These are phyloP conservation scores for Ophiocordyceps robertsii DNA, from an alignment of 2,329 filamentous ascomycete genomes.

Conservation along the genomic window DNA sequence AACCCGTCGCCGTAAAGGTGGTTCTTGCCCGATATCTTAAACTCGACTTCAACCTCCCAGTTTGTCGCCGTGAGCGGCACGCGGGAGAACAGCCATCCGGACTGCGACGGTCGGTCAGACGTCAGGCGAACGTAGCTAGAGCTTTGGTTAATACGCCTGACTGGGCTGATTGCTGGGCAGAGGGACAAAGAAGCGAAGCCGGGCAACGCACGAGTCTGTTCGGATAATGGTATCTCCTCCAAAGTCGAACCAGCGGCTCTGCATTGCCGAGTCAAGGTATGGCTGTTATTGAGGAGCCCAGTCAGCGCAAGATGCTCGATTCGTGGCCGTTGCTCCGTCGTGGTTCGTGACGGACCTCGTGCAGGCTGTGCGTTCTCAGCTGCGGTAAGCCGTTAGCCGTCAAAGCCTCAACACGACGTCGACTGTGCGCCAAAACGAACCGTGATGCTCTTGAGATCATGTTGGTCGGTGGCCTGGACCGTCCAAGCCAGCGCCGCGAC, in stretches of 20 bases:
- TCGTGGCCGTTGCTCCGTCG: background rate
- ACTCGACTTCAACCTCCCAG: conserved; percentile 96
- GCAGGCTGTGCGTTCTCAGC: conserved; percentile 78
- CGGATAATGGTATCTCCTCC: conserved; percentile 84
- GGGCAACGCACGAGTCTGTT: conserved; percentile 46
- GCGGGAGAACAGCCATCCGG: conserved; percentile 86
- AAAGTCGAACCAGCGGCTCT: conserved; percentile 98
- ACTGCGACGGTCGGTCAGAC: conserved; percentile 78
- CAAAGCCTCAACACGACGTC: background rate
- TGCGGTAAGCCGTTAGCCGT: conserved; percentile 20
- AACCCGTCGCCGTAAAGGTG: conserved; percentile 92
- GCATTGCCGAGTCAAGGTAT: conserved; percentile 95
- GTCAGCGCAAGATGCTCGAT: conserved; percentile 3
- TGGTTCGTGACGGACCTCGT: conserved; percentile 46
- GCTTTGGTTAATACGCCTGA: background rate
- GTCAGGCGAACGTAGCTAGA: conserved; percentile 81
- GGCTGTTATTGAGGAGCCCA: conserved; percentile 40
- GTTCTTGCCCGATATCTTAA: conserved; percentile 80
- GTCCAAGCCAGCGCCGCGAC: conserved; percentile 37
- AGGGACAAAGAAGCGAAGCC: background rate
- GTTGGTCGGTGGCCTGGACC: conserved; percentile 32
- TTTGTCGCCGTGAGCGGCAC: conserved; percentile 94
- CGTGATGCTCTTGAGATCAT: conserved; percentile 38
- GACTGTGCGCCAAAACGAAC: conserved; percentile 17
- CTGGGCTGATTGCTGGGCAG: background rate